Base-by-base conservation (phyloP, 2,329 filamentous ascomycete species). In the Verticillium albo-atrum region DNA sequence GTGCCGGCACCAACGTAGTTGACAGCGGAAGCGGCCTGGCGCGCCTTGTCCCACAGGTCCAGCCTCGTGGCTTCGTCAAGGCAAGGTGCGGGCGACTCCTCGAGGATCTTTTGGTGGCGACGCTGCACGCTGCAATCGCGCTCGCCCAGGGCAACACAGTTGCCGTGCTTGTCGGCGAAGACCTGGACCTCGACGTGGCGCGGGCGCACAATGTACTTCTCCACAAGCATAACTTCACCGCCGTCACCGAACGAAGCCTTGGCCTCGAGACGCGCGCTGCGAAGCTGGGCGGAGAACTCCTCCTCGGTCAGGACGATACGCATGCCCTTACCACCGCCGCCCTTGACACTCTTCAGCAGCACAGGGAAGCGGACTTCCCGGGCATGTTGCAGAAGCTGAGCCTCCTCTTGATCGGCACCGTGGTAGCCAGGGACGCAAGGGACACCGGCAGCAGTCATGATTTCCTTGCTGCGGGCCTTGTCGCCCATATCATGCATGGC, bases 381-480 rank as follows among this genome's bases (percentile, higher is more conserved):
- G 7, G 95, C 94, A 71, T 94, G 87, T 10, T 79, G 77, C 58
- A 91, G 71, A 27, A 89, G 72, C 65, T 84, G 74, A 58, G 77
- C 73, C 54, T 83, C 80, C 55, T 89, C 86, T 76, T 99, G 95
- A 57, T 97, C 91, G 1, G 81, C 69, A 20, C 95, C 95, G 72
- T 98, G 95, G 69, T 99, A 99, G 1, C 95, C 95, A 0, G 95
- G 95, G 55, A 99, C 95, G 69, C 95, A 98, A 4, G 93, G 93
- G 3, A 99, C 95, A 9, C 92, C 92, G n/a, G 95, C 94, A 4
- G 87, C 86, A 34, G 86, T 92, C 95, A 99, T 98, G 70, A 99
- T 97, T 71, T 97, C 90, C 75, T 99, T 99, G 57, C 91, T 95
- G 61, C 90, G 83, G 58, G 89, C 92, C 78, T 97, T 97, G 77